Evolutionary conservation across 2,329 filamentous ascomycete species (phyloP).

Genomic region (Ophiognomonia clavigignenti-juglandacearum): DNA sequence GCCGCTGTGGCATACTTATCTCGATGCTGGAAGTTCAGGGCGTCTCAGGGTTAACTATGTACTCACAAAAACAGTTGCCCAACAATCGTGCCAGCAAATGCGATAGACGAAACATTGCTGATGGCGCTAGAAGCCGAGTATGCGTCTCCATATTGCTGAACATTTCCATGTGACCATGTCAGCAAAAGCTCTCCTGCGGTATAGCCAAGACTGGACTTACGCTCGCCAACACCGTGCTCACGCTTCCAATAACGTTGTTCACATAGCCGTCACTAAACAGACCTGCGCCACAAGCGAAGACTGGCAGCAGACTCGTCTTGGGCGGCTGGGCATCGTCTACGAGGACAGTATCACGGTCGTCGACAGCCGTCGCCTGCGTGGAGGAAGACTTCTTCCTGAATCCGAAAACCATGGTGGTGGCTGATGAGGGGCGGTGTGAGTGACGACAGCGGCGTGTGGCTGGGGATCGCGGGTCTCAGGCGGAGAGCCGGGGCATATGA

Average conservation of each 20-base stretch:
- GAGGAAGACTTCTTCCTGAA: conserved; percentile 12
- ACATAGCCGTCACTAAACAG: conserved; percentile 91
- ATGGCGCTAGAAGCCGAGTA: conserved; percentile 67
- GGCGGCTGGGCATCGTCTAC: conserved; percentile 8
- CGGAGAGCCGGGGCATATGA: no score
- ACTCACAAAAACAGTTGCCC: conserved; percentile 80
- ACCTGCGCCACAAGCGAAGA: conserved; percentile 84
- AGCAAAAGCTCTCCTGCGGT: conserved; percentile 38
- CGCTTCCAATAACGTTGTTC: conserved; percentile 58
- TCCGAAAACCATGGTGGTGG: conserved; percentile 12
- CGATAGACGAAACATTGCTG: conserved; percentile 71
- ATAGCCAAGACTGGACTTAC: conserved; percentile 1
- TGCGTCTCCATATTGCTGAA: conserved; percentile 62
- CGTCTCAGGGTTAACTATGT: no score
- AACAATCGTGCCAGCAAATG: conserved; percentile 80
- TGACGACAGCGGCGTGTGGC: no score
- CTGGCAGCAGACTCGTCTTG: conserved; percentile 46
- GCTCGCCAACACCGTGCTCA: not conserved
- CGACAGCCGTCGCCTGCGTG: conserved; percentile 1
- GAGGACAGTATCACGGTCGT: not conserved
- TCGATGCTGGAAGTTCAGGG: no score
- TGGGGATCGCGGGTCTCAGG: no score
- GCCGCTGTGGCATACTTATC: no score
- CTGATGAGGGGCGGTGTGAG: no score
- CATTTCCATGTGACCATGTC: no score